A percentile compares a stretch with the other conserved stretches of the same genome.
Evolutionary conservation across 805 yeast species (phyloP).

Genomic region (Metschnikowia vanudenii): DNA sequence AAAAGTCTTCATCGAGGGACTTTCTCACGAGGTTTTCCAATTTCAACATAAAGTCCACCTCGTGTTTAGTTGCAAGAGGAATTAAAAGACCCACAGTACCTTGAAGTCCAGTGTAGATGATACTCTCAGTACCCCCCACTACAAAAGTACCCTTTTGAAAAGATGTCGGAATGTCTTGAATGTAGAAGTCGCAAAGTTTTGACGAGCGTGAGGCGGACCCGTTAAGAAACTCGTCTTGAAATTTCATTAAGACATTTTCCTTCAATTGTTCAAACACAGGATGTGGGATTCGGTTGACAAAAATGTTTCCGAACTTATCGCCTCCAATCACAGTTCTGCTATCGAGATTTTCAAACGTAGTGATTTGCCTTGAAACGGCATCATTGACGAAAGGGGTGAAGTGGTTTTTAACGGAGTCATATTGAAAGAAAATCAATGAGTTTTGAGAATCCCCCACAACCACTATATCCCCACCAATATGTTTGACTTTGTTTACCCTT

Average conservation of each 20-base stretch:
- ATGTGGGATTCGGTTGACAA: slow-evolving; percentile 62
- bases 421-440: slow-evolving; percentile 59
- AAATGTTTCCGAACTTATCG: slow-evolving; percentile 82
- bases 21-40: slow-evolving; percentile 50
- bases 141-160: slow-evolving; percentile 54
- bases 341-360: slow-evolving; percentile 62
- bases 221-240: slow-evolving; percentile 38
- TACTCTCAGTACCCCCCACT: slow-evolving; percentile 61
- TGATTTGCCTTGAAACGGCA: slow-evolving; percentile 60
- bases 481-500: slow-evolving; percentile 51
- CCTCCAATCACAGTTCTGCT: slow-evolving; percentile 77
- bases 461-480: slow-evolving; percentile 54
- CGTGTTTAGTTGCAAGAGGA: slow-evolving; percentile 64
- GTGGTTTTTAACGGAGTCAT: slow-evolving; percentile 43
- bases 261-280: slow-evolving; percentile 48
- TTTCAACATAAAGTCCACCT: slow-evolving; percentile 55
- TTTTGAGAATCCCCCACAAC: slow-evolving; percentile 71
- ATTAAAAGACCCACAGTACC: slow-evolving; percentile 76
- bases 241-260: slow-evolving; percentile 41
- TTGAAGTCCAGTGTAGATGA: slow-evolving; percentile 72
- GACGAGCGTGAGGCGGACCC: slow-evolving; percentile 55
- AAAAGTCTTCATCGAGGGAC: slow-evolving; percentile 25
- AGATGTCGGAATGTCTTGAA: slow-evolving; percentile 70
- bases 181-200: slow-evolving; percentile 54
- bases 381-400: slow-evolving; percentile 74